Evolutionary conservation across 306 rosid genomes (phyloP).

Genomic region (Vigna nakashimae): DNA sequence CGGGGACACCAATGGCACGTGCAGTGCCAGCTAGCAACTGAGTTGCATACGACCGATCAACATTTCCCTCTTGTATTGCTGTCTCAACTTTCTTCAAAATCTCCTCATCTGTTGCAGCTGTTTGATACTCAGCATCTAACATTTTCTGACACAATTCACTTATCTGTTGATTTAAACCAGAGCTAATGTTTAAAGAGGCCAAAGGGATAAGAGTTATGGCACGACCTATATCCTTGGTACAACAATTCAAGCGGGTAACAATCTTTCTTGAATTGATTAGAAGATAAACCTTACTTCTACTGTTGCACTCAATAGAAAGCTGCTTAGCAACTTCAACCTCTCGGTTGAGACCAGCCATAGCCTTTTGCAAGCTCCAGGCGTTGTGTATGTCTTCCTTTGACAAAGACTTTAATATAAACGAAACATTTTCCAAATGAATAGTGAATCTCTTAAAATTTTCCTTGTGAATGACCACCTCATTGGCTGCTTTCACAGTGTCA

Average conservation of each 20-base stretch:
- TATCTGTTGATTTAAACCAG: constrained; percentile 44
- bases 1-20: constrained; percentile 58
- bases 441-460: constrained; percentile 56
- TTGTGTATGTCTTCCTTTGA: constrained; percentile 39
- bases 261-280: constrained; percentile 57
- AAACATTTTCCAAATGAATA: constrained; percentile 50
- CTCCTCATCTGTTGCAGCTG: constrained; percentile 50
- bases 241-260: constrained; percentile 47
- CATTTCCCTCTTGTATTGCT: constrained; percentile 51
- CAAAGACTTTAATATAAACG: constrained; percentile 49
- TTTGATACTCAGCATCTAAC: constrained; percentile 50
- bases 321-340: constrained; percentile 57
- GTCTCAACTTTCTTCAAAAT: constrained; percentile 54
- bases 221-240: constrained; percentile 54
- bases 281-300: constrained; percentile 60
- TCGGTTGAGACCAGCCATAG: constrained; percentile 50
- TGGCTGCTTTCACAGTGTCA: constrained; percentile 54
- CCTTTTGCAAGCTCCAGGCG: constrained; percentile 48
- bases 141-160: constrained; percentile 56
- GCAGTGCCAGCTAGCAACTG: constrained; percentile 51
- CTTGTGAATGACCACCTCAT: constrained; percentile 55
- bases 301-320: constrained; percentile 56
- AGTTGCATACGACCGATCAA: constrained; percentile 40
- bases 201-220: constrained; percentile 54
- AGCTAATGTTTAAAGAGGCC: constrained; percentile 49